These are phyloP conservation scores for Teunomyces kruisii DNA, from an alignment of 805 yeast genomes.

Conservation along the genomic window DNA sequence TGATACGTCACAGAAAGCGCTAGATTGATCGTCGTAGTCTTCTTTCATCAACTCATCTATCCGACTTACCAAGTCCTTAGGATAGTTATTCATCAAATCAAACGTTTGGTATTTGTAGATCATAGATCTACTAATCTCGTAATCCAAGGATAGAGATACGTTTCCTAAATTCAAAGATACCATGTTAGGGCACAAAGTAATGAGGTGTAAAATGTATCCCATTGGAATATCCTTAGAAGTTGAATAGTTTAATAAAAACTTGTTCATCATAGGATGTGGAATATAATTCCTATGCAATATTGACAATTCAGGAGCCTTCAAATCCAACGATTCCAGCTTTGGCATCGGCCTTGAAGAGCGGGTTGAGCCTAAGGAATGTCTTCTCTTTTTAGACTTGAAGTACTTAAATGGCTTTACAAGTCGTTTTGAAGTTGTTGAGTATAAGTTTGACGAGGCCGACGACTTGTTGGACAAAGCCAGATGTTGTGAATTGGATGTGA, in stretches of 20 bases:
- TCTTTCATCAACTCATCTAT: constrained; percentile 22
- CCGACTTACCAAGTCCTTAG: constrained; percentile 25
- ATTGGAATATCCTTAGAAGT: constrained; percentile 74
- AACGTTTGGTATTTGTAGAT: constrained; percentile 36
- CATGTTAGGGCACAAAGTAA: constrained; percentile 67
- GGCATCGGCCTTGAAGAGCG: constrained; percentile 3
- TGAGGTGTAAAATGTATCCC: constrained; percentile 69
- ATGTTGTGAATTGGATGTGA: constrained; percentile 13
- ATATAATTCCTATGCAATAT: constrained; percentile 1
- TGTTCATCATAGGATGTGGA: constrained; percentile 61
- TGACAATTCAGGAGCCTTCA: background rate
- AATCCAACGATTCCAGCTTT: background rate
- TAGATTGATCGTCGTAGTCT: constrained; percentile 4
- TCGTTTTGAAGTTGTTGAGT: constrained; percentile 14
- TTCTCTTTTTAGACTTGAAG: constrained; percentile 14
- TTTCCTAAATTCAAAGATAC: constrained; percentile 55
- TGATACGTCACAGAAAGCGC: background rate
- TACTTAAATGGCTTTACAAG: constrained; percentile 20
- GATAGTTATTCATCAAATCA: constrained; percentile 40
- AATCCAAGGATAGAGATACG: constrained; percentile 66
- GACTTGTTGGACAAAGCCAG: constrained; percentile 17
- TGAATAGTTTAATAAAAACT: constrained; percentile 61
- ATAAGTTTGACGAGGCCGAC: constrained; percentile 13
- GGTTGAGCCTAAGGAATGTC: constrained; percentile 5
- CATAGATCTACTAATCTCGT: constrained; percentile 44